Evolutionary conservation across 148 eudicot species (phyloP).

Genomic region (Diospyros lotus): DNA sequence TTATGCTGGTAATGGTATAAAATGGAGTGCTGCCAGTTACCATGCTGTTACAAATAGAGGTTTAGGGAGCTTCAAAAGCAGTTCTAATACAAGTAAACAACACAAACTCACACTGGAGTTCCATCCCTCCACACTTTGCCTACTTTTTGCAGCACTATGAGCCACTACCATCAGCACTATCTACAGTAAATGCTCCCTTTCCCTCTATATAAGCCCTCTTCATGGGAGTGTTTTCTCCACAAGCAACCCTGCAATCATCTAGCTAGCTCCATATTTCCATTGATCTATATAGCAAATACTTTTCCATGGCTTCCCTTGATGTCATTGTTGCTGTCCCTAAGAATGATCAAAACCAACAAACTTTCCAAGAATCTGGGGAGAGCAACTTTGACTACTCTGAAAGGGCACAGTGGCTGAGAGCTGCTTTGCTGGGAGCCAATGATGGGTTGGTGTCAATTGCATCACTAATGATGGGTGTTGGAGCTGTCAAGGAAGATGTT

Average conservation of each 20-base stretch:
- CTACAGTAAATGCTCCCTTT: neutral
- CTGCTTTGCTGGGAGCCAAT: slow-evolving; percentile 32
- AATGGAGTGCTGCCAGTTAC: too few species aligned
- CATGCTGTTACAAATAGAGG: too few species aligned
- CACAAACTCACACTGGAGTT: too few species aligned
- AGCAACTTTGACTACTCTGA: slow-evolving; percentile 16
- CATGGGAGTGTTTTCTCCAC: slow-evolving; percentile 2
- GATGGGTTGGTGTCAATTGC: slow-evolving; percentile 31
- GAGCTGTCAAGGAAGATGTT: slow-evolving; percentile 28
- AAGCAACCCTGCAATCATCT: neutral
- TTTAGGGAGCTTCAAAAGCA: too few species aligned
- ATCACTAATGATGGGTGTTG: slow-evolving; percentile 30
- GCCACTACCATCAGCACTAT: neutral
- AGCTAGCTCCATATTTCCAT: neutral
- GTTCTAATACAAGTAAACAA: too few species aligned
- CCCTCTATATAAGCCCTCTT: slow-evolving; percentile 10
- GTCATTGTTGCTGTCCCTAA: neutral
- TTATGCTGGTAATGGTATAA: too few species aligned
- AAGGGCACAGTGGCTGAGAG: slow-evolving; percentile 33
- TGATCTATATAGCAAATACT: neutral
- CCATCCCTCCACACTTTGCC: too few species aligned
- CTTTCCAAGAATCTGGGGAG: neutral
- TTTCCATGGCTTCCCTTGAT: slow-evolving; percentile 8
- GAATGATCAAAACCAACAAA: neutral
- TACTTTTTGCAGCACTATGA: too few species aligned